Conservation (phyloP, 495 filamentous ascomycete species). For the Podospora sp. region DNA sequence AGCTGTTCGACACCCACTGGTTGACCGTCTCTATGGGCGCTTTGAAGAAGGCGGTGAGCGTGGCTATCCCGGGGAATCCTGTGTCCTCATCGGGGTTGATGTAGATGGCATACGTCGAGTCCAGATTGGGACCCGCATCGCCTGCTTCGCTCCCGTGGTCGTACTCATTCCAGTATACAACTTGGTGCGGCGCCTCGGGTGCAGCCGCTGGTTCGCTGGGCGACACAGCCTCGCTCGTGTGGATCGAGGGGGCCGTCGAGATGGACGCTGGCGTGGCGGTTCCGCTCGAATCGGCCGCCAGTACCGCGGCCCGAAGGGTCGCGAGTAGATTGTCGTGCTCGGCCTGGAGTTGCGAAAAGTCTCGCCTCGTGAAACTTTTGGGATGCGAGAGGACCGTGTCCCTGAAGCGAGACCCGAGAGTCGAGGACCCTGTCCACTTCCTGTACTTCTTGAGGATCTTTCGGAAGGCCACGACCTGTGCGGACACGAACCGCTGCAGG, state of each 20-base stretch:
- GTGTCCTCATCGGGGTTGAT: slow-evolving; percentile 55
- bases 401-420: slow-evolving; percentile 60
- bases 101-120: slow-evolving; percentile 57
- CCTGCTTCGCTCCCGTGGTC: slow-evolving; percentile 62
- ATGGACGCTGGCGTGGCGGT: slow-evolving; percentile 22
- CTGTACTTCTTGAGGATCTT: slow-evolving; percentile 79
- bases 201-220: slow-evolving; percentile 28
- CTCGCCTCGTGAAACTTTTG: slow-evolving; percentile 62
- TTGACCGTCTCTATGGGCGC: slow-evolving; percentile 48
- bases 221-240: slow-evolving; percentile 15
- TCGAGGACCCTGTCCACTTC: slow-evolving; percentile 70
- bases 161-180: slow-evolving; percentile 67
- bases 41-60: slow-evolving; percentile 45
- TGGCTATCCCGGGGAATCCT: slow-evolving; percentile 51
- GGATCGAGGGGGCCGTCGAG: slow-evolving; percentile 23
- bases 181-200: slow-evolving; percentile 10
- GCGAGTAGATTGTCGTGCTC: slow-evolving; percentile 59
- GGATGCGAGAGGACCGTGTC: slow-evolving; percentile 57
- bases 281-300: slow-evolving; percentile 22
- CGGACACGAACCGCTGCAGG: slow-evolving; percentile 62
- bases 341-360: slow-evolving; percentile 56
- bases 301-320: slow-evolving; percentile 50
- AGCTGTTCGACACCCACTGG: slow-evolving; percentile 41
- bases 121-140: slow-evolving; percentile 38
- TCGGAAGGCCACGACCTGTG: slow-evolving; percentile 66